Base-by-base conservation (phyloP, 768 basidiomycete genomes). In the Hemileccinum rubropunctum region DNA sequence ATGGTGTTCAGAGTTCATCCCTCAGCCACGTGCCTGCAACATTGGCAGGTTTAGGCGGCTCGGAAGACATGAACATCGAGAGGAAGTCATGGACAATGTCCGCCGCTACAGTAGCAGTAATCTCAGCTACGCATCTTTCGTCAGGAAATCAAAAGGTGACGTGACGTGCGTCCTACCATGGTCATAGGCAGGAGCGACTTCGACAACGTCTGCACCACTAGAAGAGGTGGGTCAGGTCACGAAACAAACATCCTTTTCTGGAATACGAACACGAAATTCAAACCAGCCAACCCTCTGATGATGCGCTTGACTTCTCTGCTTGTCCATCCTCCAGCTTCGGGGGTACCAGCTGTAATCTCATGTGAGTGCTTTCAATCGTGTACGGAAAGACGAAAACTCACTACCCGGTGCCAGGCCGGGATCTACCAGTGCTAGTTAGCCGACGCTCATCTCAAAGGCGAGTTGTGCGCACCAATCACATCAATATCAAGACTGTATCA, bases 271-370 rank as follows among this genome's bases (percentile, higher is more conserved):
- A 91, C 82, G 49, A 91, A 83, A 63, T 91, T 89, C 30, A 93
- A 70, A 5, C 88, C 88, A 2, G 80, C 80, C 12, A 92, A 74
- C 13, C 91, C 90, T 51, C 91, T 80, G 44, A 91, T 74, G 58
- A 91, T 87, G 32, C 86, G 79, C 59, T 91, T 90, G 36, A 89
- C 74, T 68, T 91, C 90, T 42, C 89, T 80, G 17, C 81, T 84
- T 3, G 90, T 89, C 88, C 87, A 91, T 12, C 90, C 90, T 28
- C 90, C 90, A 2, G 84, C 76, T 65, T 92, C 90, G 13, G 90
- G 90, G 1, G 90, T 91, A 13, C 90, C 88, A 49, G 91, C 86
- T 89, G 60, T 4, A 36, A 41, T 52, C 14, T 6, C 10, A 13
- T 10, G n/a, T 52, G 20, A 48, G n/a, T 17, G 35, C 28, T 27